phyloP scores from a whole-genome alignment of 1,284 basidiomycete genomes.

The Cryptococcus sp. region DNA sequence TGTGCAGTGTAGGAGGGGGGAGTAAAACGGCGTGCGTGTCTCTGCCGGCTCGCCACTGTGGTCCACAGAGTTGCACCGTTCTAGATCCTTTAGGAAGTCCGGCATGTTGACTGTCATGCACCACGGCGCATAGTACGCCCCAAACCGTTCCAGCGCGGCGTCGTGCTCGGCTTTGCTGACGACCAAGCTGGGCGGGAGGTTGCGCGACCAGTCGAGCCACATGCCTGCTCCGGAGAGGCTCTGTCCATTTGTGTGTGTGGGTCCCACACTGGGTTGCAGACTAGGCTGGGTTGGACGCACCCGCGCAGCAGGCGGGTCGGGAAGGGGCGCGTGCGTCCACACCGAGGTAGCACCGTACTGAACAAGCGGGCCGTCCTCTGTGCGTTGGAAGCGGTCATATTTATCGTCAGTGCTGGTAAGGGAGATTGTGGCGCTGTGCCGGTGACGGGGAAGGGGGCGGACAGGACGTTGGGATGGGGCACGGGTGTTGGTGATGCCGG shows the following conservation, averaged over 20 bases:
- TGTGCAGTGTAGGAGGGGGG: slow-evolving; percentile 10
- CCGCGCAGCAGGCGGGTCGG: background rate
- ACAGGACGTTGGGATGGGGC: too few species aligned
- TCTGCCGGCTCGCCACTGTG: background rate
- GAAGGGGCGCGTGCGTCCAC: slow-evolving; percentile 11
- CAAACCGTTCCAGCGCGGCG: slow-evolving; percentile 13
- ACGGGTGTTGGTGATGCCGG: too few species aligned
- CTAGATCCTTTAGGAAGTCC: slow-evolving; percentile 11
- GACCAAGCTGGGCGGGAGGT: slow-evolving; percentile 6
- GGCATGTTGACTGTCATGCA: slow-evolving; percentile 21
- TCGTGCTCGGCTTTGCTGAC: slow-evolving; percentile 10
- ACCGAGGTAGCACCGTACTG: slow-evolving; percentile 19
- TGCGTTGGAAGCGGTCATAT: background rate
- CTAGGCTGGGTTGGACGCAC: background rate
- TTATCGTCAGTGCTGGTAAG: background rate
- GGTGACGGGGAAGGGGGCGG: background rate
- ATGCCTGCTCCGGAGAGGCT: slow-evolving; percentile 1
- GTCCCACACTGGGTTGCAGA: background rate
- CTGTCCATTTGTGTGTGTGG: background rate
- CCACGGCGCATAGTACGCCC: slow-evolving; percentile 21
- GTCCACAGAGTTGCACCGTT: slow-evolving; percentile 4
- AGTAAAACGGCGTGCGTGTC: slow-evolving; percentile 11
- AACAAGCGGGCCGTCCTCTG: slow-evolving; percentile 2
- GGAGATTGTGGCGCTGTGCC: background rate
- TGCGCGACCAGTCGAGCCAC: slow-evolving; percentile 16